These are phyloP conservation scores for Raffaelea arxii DNA, from an alignment of 2,329 filamentous ascomycete genomes.

Conservation along the genomic window DNA sequence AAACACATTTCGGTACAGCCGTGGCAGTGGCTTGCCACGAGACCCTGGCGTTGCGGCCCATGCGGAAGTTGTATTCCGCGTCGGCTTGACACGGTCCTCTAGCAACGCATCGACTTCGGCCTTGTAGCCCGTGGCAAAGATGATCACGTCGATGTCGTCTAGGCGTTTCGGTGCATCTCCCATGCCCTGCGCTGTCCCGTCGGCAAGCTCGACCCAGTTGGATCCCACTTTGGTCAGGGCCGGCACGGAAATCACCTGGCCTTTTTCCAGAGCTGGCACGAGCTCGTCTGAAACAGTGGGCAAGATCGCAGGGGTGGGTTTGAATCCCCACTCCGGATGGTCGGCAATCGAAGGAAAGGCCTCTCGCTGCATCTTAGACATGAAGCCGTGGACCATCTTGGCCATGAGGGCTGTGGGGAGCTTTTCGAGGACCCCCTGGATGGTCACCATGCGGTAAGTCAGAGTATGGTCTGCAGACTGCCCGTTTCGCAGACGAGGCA, in stretches of 20 bases:
- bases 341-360: conserved; percentile 14
- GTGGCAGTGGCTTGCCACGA: conserved; percentile 20
- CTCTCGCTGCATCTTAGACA: conserved; percentile 10
- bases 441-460: conserved; percentile 22
- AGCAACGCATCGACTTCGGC: conserved; percentile 4
- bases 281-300: conserved; percentile 18
- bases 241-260: conserved; percentile 17
- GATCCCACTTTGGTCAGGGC: conserved; percentile 20
- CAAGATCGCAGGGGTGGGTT: conserved; percentile 19
- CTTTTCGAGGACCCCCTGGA: conserved; percentile 20
- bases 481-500: conserved; percentile 16
- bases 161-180: conserved; percentile 23
- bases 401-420: conserved; percentile 12
- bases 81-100: background rate
- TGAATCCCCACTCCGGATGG: conserved; percentile 21
- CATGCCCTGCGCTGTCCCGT: conserved; percentile 20
- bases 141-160: conserved; percentile 47
- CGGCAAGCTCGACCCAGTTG: conserved; percentile 16
- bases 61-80: conserved; percentile 13
- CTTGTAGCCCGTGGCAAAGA: conserved; percentile 58
- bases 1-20: conserved; percentile 34
- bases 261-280: conserved; percentile 16
- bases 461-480: conserved; percentile 23
- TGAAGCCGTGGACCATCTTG: conserved; percentile 11
- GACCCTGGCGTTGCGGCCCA: conserved; percentile 16